Evolutionary conservation across 2,329 filamentous ascomycete species (phyloP).

Genomic region (Nectriaceae sp.): DNA sequence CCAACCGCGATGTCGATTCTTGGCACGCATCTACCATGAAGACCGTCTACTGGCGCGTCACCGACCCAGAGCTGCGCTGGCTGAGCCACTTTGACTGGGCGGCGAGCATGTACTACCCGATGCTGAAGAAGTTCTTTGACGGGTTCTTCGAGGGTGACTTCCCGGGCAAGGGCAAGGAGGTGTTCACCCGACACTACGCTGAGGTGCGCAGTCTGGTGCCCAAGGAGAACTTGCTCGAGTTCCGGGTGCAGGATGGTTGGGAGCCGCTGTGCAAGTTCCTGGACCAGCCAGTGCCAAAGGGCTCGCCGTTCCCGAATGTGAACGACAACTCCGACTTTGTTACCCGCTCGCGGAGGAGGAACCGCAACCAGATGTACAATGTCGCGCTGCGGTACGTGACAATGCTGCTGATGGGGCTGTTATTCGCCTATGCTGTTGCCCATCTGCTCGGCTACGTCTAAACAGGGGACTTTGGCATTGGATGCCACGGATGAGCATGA

Average conservation of each 20-base stretch:
- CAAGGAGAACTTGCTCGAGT: conserved; percentile 36
- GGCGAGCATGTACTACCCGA: conserved; percentile 68
- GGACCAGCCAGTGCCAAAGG: conserved; percentile 36
- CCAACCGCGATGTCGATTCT: conserved; percentile 65
- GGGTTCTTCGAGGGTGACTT: conserved; percentile 70
- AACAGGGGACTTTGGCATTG: neutral
- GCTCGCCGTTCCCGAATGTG: conserved; percentile 36
- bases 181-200: conserved; percentile 50
- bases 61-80: conserved; percentile 55
- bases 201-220: conserved; percentile 35
- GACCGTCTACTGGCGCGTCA: conserved; percentile 68
- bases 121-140: conserved; percentile 70
- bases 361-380: conserved; percentile 38
- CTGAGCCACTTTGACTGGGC: conserved; percentile 56
- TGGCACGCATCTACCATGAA: conserved; percentile 65
- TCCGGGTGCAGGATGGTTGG: conserved; percentile 38
- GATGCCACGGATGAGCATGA: neutral
- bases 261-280: conserved; percentile 39
- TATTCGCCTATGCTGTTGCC: conserved; percentile 8
- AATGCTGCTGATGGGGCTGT: conserved; percentile 15
- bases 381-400: conserved; percentile 29
- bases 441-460: conserved; percentile 11
- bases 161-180: conserved; percentile 63
- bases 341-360: conserved; percentile 31
- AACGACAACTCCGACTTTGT: conserved; percentile 40